Evolutionary conservation across 2,329 filamentous ascomycete species (phyloP), one percentile per base, ranked within the genome.

Genomic region (Immersiporthe knoxdaviesiana): DNA sequence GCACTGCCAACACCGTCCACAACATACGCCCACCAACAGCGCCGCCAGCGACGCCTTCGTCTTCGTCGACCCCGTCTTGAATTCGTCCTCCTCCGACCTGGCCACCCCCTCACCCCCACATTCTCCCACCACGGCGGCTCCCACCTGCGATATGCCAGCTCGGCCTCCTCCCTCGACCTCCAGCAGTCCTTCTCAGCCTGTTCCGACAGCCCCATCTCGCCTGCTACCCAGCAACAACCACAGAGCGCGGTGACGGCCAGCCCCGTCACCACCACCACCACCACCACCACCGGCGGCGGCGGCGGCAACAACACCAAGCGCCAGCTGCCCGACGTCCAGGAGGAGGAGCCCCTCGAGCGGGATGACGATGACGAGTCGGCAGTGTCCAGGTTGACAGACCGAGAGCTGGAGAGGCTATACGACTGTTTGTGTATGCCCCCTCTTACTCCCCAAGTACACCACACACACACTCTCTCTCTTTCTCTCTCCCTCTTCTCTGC

Each of bases 291-390:
- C n/a, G n/a, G n/a, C n/a, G n/a, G n/a, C n/a, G n/a, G n/a, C n/a
- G n/a, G 21, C 65, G 73, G 74, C 71, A 87, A 89, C 72, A 92
- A 92, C 71, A 87, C 89, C 72, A 92, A 92, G 80, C 85, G 88
- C 70, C 86, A 85, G 65, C 84, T 97, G 71, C 91, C 93, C 21
- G 92, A 96, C 75, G 91, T 97, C 27, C 88, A 94, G 75, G 94
- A 97, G 75, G 94, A 97, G 78, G 94, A 97, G 75, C 90, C 91
- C 2, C 81, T 89, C 56, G 91, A 94, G 77, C 87, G 86, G 66
- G 91, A 91, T 30, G 87, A 90, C 37, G 84, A 85, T 66, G 83
- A 84, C 63, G 61, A 66, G 16, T 61, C 66, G 8, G 56, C 66
- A 24, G 80, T 85, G 70, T 83, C 84, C 69, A 79, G 83, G 61